Percentiles rank a stretch among this genome's conserved stretches.
Evolutionary conservation across 1,284 basidiomycete species (phyloP).

Genomic region (Sphagnurus paluster): DNA sequence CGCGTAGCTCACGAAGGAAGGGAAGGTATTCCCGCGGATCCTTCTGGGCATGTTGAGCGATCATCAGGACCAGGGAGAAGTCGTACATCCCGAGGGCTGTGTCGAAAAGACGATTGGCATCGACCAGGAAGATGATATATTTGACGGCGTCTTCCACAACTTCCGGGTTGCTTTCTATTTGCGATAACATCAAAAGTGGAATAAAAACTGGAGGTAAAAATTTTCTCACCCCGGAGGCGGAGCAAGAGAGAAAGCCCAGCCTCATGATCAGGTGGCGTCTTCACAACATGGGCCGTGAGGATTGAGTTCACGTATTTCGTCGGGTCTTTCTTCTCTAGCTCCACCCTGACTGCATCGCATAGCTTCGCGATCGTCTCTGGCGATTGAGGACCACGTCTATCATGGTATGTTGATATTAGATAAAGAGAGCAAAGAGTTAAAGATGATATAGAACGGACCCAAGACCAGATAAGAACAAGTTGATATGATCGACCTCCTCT

Average conservation of each 20-base stretch:
- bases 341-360: slow-evolving; percentile 77
- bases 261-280: slow-evolving; percentile 91
- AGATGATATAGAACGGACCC: slow-evolving; percentile 53
- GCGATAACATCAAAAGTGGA: background rate
- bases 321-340: slow-evolving; percentile 74
- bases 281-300: slow-evolving; percentile 91
- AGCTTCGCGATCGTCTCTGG: slow-evolving; percentile 65
- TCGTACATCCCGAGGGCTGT: slow-evolving; percentile 99
- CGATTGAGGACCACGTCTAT: slow-evolving; percentile 58
- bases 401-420: background rate
- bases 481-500: slow-evolving; percentile 88
- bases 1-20: slow-evolving; percentile 88
- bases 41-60: slow-evolving; percentile 98
- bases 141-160: slow-evolving; percentile 95
- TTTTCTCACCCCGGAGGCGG: slow-evolving; percentile 64
- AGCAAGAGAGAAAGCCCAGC: slow-evolving; percentile 80
- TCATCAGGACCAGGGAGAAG: slow-evolving; percentile 92
- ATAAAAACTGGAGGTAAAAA: slow-evolving; percentile 4
- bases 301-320: slow-evolving; percentile 89
- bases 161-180: slow-evolving; percentile 65
- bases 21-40: slow-evolving; percentile 98
- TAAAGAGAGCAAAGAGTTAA: background rate
- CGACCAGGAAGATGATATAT: slow-evolving; percentile 97
- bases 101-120: slow-evolving; percentile 91
- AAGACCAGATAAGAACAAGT: slow-evolving; percentile 87